Base-by-base conservation (phyloP, 495 filamentous ascomycete species). In the Clohesyomyces aquaticus region DNA sequence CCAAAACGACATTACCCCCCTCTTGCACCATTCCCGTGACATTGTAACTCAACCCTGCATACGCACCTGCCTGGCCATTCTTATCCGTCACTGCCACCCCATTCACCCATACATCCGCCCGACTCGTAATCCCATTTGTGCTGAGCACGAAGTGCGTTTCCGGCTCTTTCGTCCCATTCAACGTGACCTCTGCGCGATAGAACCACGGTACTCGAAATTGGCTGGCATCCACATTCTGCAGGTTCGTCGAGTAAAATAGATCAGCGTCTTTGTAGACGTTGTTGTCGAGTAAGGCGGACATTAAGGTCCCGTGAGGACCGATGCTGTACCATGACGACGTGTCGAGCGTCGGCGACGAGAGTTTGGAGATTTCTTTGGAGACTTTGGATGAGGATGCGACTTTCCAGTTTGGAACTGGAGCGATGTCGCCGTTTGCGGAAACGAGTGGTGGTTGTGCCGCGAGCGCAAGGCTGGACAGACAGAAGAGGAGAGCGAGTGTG, bases 81-180 rank as follows among this genome's bases (percentile, higher is more conserved):
- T 74, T 80, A 8, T 73, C 71, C 9, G 76, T 84, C 6, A 88
- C 70, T 57, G 78, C 72, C 23, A 74, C 72, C 9, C 85, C 85
- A 60, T 88, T 88, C 47, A 88, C 56, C 53, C 75, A 86, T 16
- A 88, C 81, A 55, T 87, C 85, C 10, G 82, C 86, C 29, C 77
- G 81, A 4, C 85, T 85, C 0, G 79, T 83, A 43, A 88, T 83
- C 4, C 85, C 85, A 52, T 87, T 75, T 0, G 83, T 87, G 21
- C 78, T 71, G 19, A 88, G 71, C 16, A 80, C 75, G 63, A 82
- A 80, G 64, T 85, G 79, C 25, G 81, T 70, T 1, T 75, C 79
- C 26, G 81, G 68, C 3, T 75, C 79, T 0, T 70, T 29, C 0
- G 55, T 58, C 0, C 77, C 73, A 1, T 72, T 32, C 2, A 86